Base-by-base conservation (phyloP, 164 flowering plant species). In the Houttuynia cordata region DNA sequence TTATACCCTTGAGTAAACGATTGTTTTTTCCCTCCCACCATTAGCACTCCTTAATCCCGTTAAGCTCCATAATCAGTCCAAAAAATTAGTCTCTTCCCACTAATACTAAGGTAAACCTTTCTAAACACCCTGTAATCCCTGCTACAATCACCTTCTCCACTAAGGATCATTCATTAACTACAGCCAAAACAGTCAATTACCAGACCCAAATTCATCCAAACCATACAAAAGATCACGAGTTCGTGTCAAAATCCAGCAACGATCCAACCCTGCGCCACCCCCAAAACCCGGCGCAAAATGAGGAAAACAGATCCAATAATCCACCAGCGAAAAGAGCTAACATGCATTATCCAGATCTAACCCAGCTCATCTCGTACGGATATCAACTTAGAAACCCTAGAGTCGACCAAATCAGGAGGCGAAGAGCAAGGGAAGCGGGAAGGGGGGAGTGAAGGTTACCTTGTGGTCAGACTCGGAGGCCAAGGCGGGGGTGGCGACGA, bases 391-490 rank as follows among this genome's bases (percentile, higher is more conserved):
- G 37, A 24, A 3, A 34, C n/a, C 41, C 10, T 9, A 18, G 20
- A 40, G 12, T 5, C 7, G 34, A 39, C 19, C 51, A 19, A 20
- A 61, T 55, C 21, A 24, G 18, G 12, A 23, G 30, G 34, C 24
- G 8, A 30, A 18, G 24, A 21, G 42, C 30, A 41, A 15, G 14
- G 13, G 39, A 25, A 50, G 20, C 10, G 15, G 20, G 18, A 56
- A 8, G 45, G 9, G 20, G 53, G 17, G 17, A 24, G 55, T 45
- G 21, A 9, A 10, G 14, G 56, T 54, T n/a, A 82, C 95, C 85
- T 74, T 84, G 81, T 86, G 92, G 78, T 86, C 88, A 37, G 76
- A 80, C 61, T 86, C 92, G 54, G 87, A 79, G 45, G 88, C 83
- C 56, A 62, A 53, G 14, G 72, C 65, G 19, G 71, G 64, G 39